Percentiles rank a stretch among this genome's conserved stretches.
Evolutionary conservation across 257 asterid species (phyloP).

Genomic region (Solanum virginianum): DNA sequence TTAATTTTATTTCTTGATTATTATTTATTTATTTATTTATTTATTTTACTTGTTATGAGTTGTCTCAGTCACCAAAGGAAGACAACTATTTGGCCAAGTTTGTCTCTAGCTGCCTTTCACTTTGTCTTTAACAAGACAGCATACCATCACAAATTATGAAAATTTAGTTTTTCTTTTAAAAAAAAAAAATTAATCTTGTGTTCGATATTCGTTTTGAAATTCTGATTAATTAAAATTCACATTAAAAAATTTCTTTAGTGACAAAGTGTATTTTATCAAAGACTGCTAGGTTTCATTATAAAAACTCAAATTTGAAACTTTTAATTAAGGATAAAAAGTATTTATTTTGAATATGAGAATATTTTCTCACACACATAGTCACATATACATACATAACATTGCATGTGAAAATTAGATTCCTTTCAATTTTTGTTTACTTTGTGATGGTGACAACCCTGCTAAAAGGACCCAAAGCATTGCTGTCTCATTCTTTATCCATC

Average conservation of each 20-base stretch:
- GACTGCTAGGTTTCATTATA: neutral
- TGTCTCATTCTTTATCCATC: neutral
- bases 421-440: conserved; percentile 7
- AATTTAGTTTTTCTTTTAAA: neutral
- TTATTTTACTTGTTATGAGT: neutral
- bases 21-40: neutral
- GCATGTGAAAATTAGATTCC: conserved; percentile 12
- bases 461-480: neutral
- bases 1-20: no score
- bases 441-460: conserved; percentile 8
- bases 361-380: neutral
- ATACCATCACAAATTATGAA: neutral
- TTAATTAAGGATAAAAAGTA: neutral
- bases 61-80: neutral
- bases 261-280: neutral
- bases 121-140: neutral
- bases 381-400: neutral
- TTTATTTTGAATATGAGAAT: neutral
- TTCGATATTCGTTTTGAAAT: neutral
- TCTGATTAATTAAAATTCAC: neutral
- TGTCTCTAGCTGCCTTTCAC: neutral
- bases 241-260: neutral
- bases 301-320: neutral
- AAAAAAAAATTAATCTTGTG: neutral
- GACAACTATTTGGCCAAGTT: neutral